Percentiles rank a stretch among this genome's conserved stretches.
These are phyloP conservation scores for Musa balbisiana DNA, from an alignment of 202 grass and related monocot genomes.

Conservation along the genomic window DNA sequence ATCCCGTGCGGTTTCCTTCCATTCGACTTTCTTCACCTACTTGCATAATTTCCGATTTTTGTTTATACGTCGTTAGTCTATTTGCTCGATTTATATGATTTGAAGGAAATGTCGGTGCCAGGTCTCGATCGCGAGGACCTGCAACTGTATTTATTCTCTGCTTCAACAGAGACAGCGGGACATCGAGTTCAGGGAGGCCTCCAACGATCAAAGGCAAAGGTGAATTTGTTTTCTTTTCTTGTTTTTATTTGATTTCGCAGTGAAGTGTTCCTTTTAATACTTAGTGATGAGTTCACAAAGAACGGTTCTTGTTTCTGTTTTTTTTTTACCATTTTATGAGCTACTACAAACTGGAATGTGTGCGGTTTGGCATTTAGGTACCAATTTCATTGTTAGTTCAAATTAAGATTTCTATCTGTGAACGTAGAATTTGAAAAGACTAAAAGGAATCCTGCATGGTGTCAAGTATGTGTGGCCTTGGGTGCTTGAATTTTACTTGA, in stretches of 20 bases:
- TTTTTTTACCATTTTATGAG: background rate
- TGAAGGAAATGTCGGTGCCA: slow-evolving; percentile 10
- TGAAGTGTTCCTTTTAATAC: background rate
- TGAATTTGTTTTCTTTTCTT: slow-evolving; percentile 18
- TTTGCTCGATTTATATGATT: background rate
- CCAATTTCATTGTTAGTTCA: too few species aligned
- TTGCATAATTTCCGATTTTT: background rate
- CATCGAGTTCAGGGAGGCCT: slow-evolving; percentile 80
- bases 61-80: background rate
- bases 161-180: slow-evolving; percentile 93
- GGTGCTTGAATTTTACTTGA: background rate
- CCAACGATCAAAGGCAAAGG: slow-evolving; percentile 85
- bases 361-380: background rate
- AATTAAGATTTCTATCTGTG: too few species aligned
- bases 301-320: background rate
- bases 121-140: slow-evolving; percentile 86
- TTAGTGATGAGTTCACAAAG: background rate
- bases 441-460: too few species aligned
- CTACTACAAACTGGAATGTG: too few species aligned
- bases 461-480: background rate
- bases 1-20: slow-evolving; percentile 49
- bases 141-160: slow-evolving; percentile 84
- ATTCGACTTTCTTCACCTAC: background rate
- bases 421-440: too few species aligned
- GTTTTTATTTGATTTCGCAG: background rate